Evolutionary conservation across 768 basidiomycete genomes (phyloP).

Genomic region (Gelatoporia subvermispora): DNA sequence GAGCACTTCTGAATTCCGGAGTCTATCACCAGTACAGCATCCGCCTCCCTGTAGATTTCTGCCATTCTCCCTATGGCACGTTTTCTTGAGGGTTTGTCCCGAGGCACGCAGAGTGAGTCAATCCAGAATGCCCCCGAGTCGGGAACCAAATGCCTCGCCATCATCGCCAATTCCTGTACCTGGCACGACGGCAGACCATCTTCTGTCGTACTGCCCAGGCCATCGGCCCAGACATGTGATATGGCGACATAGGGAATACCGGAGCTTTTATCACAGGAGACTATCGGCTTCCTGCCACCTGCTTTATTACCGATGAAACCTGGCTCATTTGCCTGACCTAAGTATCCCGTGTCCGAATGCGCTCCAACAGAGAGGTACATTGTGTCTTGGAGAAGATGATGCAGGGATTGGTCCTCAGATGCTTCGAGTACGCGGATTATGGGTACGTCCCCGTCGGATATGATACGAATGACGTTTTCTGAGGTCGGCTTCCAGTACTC

Average conservation of each 20-base stretch:
- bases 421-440: too few relatives aligned
- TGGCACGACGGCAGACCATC: constrained; percentile 4
- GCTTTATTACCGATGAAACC: too few relatives aligned
- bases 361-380: too few relatives aligned
- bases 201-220: constrained; percentile 3
- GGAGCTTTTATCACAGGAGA: too few relatives aligned
- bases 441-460: too few relatives aligned
- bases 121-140: constrained; percentile 5
- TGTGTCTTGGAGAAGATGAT: too few relatives aligned
- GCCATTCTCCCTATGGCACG: constrained; percentile 11
- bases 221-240: constrained; percentile 9
- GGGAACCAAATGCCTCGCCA: background rate
- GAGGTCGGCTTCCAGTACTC: too few relatives aligned
- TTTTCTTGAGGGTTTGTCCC: background rate
- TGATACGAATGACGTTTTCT: too few relatives aligned
- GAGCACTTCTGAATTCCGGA: constrained; percentile 1
- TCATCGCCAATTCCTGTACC: background rate
- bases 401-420: too few relatives aligned
- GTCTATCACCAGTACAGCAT: constrained; percentile 9
- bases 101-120: constrained; percentile 5
- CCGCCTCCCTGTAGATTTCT: constrained; percentile 6
- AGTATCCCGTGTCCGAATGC: too few relatives aligned
- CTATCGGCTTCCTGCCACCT: too few relatives aligned
- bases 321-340: too few relatives aligned
- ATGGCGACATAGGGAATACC: constrained; percentile 3